Conservation (phyloP, 768 basidiomycete species). For the Lentinula sp. region DNA sequence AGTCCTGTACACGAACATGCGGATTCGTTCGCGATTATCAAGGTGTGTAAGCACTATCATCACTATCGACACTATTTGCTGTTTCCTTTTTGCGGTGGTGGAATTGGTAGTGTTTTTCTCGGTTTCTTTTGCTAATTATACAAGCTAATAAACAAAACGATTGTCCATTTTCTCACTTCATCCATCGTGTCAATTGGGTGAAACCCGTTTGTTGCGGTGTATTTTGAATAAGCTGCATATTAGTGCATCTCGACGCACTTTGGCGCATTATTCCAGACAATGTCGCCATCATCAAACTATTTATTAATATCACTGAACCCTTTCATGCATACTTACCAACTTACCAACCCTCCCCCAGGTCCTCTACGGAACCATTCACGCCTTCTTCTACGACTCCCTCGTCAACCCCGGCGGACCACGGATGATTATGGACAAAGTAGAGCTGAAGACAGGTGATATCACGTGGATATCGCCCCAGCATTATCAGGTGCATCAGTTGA, state of each 20-base stretch:
- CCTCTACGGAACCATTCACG: constrained; percentile 15
- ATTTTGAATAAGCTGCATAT: too few species aligned
- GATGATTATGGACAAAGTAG: neutral
- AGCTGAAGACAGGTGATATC: constrained; percentile 11
- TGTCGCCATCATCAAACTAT: neutral
- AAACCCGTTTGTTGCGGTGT: too few species aligned
- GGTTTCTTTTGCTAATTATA: too few species aligned
- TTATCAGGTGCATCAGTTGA: constrained; percentile 15
- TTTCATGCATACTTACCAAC: too few species aligned
- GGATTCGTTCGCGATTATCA: constrained; percentile 17
- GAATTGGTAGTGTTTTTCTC: too few species aligned
- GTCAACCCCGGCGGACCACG: neutral
- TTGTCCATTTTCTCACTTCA: too few species aligned
- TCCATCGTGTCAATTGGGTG: too few species aligned
- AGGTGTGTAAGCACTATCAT: constrained; percentile 11
- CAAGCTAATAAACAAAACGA: too few species aligned
- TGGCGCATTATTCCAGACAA: neutral
- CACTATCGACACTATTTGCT: neutral
- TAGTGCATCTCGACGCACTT: too few species aligned
- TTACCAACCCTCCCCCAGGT: neutral
- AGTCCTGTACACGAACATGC: constrained; percentile 19
- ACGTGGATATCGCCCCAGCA: constrained; percentile 14
- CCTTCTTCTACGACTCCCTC: constrained; percentile 10
- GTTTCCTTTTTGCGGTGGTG: neutral
- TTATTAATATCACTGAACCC: neutral